Conservation (phyloP, 129 eudicot species). For the Cynara cardunculus region DNA sequence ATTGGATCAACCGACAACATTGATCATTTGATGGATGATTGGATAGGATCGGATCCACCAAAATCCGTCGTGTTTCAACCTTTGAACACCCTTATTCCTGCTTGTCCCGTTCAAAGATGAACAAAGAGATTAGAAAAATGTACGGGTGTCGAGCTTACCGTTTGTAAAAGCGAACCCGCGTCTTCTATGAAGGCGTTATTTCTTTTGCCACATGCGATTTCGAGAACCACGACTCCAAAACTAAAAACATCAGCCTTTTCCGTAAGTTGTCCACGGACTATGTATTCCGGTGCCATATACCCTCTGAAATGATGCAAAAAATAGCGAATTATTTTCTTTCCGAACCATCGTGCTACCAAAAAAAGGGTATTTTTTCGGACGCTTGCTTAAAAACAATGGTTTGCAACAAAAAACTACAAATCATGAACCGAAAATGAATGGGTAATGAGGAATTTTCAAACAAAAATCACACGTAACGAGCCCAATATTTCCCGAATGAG, state of each 20-base stretch:
- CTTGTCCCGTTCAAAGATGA: neutral
- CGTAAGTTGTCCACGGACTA: conserved; percentile 74
- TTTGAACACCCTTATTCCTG: neutral
- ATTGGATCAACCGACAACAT: neutral
- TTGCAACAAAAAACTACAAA: neutral
- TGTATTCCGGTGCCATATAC: conserved; percentile 84
- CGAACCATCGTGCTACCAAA: neutral
- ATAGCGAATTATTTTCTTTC: neutral
- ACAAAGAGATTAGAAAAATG: neutral
- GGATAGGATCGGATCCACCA: neutral
- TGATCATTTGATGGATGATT: too few relatives aligned
- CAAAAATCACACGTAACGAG: neutral
- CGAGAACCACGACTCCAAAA: conserved; percentile 78
- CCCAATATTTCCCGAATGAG: neutral
- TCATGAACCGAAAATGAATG: neutral
- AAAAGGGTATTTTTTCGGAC: neutral
- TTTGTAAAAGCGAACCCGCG: conserved; percentile 59
- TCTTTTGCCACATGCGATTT: conserved; percentile 56
- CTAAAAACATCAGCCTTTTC: conserved; percentile 83
- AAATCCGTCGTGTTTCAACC: neutral
- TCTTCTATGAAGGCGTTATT: conserved; percentile 64
- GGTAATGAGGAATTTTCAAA: neutral
- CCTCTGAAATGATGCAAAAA: conserved; percentile 42
- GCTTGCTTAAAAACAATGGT: neutral
- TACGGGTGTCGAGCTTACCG: conserved; percentile 32